Evolutionary conservation across 257 asterid species (phyloP).

Genomic region (Datura wrightii): DNA sequence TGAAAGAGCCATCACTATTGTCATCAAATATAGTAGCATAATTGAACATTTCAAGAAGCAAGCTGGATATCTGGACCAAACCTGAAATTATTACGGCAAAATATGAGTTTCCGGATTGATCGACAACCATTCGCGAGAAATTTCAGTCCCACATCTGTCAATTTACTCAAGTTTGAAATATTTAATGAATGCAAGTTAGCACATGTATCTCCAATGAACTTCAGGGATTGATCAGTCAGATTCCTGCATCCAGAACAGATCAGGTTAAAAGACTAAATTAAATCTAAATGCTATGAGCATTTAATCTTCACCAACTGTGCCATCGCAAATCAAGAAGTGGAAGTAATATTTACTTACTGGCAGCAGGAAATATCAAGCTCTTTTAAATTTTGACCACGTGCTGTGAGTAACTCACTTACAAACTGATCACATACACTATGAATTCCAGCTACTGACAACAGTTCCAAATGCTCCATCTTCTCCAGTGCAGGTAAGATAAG

Average conservation of each 20-base stretch:
- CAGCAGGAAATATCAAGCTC: slow-evolving; percentile 79
- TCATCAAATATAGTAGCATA: slow-evolving; percentile 24
- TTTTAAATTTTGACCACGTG: slow-evolving; percentile 61
- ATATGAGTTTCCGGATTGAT: slow-evolving; percentile 60
- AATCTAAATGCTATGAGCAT: slow-evolving; percentile 28
- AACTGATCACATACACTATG: slow-evolving; percentile 60
- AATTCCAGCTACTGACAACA: slow-evolving; percentile 76
- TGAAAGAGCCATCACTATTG: slow-evolving; percentile 14
- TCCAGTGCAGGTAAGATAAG: slow-evolving; percentile 55
- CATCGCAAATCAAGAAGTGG: background rate
- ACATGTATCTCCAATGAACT: slow-evolving; percentile 62
- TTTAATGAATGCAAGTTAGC: slow-evolving; percentile 61
- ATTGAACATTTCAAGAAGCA: slow-evolving; percentile 25
- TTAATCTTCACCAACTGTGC: slow-evolving; percentile 28
- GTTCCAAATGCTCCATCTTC: slow-evolving; percentile 65
- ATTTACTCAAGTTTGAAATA: slow-evolving; percentile 58
- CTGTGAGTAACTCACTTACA: slow-evolving; percentile 46
- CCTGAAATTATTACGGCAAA: slow-evolving; percentile 77
- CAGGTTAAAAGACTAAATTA: slow-evolving; percentile 31
- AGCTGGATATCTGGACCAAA: slow-evolving; percentile 35
- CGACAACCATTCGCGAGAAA: slow-evolving; percentile 77
- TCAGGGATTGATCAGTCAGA: slow-evolving; percentile 68
- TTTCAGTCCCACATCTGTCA: slow-evolving; percentile 76
- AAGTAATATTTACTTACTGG: slow-evolving; percentile 54
- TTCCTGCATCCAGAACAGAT: slow-evolving; percentile 54